These are phyloP conservation scores for Leccinellum albellum DNA, from an alignment of 768 basidiomycete genomes.

Conservation along the genomic window DNA sequence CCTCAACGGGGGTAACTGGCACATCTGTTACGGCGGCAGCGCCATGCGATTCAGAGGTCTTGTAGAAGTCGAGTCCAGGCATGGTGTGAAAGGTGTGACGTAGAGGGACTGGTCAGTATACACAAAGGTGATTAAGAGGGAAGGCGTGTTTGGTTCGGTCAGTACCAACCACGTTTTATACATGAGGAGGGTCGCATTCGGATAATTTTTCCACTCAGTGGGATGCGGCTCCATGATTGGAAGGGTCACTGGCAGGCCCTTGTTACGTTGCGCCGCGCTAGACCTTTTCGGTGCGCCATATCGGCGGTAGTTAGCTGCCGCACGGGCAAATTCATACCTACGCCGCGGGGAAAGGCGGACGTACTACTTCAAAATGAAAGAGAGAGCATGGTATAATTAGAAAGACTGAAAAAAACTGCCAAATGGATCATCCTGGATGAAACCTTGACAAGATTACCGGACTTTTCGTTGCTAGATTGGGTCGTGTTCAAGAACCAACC, in stretches of 20 bases:
- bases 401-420: not conserved
- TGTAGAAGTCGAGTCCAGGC: conserved; percentile 36
- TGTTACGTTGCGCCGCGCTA: conserved; percentile 23
- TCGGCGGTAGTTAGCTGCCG: not conserved
- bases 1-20: conserved; percentile 6
- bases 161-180: conserved; percentile 19
- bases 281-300: conserved; percentile 5
- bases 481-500: not conserved
- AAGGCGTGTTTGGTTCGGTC: not conserved
- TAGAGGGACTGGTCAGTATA: conserved; percentile 12
- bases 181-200: conserved; percentile 5
- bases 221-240: conserved; percentile 5
- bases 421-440: conserved; percentile 7
- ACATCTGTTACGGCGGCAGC: not conserved
- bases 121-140: conserved; percentile 20
- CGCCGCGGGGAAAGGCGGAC: conserved; percentile 25
- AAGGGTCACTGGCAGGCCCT: conserved; percentile 23
- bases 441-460: not conserved
- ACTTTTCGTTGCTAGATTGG: conserved; percentile 6
- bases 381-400: no score
- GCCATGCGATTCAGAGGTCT: conserved; percentile 4
- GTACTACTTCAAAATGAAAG: not conserved
- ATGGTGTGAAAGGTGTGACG: conserved; percentile 17
- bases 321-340: conserved; percentile 3
- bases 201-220: conserved; percentile 10